These are phyloP conservation scores for Kwoniella sp. DNA, from an alignment of 768 basidiomycete genomes.

Conservation along the genomic window DNA sequence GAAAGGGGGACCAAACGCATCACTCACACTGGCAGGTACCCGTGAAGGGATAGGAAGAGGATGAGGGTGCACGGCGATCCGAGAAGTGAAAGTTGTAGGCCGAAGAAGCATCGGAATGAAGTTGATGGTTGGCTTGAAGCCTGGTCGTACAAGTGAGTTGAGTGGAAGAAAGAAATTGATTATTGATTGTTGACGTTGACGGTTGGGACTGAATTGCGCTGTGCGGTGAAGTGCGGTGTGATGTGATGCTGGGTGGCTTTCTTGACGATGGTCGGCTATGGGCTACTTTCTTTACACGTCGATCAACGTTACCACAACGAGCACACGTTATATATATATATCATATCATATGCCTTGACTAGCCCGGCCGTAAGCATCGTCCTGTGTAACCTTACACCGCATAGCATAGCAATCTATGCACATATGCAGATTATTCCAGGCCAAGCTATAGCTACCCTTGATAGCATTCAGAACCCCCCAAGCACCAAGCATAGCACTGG, in stretches of 20 bases:
- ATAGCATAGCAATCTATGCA: too few relatives aligned
- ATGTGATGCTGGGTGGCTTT: neutral
- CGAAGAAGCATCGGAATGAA: constrained; percentile 17
- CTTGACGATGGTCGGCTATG: neutral
- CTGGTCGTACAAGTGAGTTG: too few relatives aligned
- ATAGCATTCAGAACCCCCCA: neutral
- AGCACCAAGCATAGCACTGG: too few relatives aligned
- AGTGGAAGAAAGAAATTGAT: neutral
- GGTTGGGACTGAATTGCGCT: neutral
- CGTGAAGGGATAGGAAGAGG: constrained; percentile 4
- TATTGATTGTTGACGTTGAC: neutral
- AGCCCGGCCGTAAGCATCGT: too few relatives aligned
- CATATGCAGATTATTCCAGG: too few relatives aligned
- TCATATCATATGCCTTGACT: too few relatives aligned
- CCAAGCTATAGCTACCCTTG: neutral
- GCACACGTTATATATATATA: too few relatives aligned
- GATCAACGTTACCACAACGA: too few relatives aligned
- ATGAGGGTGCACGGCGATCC: constrained; percentile 7
- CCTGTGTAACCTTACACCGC: neutral
- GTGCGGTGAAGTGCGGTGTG: neutral
- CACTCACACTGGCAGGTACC: constrained; percentile 8
- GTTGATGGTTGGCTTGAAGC: too few relatives aligned
- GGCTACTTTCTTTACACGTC: neutral
- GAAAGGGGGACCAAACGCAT: neutral
- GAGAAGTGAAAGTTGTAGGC: neutral